Evolutionary conservation across 208 protist genomes (phyloP).

Genomic region (Leishmania martiniquensis): DNA sequence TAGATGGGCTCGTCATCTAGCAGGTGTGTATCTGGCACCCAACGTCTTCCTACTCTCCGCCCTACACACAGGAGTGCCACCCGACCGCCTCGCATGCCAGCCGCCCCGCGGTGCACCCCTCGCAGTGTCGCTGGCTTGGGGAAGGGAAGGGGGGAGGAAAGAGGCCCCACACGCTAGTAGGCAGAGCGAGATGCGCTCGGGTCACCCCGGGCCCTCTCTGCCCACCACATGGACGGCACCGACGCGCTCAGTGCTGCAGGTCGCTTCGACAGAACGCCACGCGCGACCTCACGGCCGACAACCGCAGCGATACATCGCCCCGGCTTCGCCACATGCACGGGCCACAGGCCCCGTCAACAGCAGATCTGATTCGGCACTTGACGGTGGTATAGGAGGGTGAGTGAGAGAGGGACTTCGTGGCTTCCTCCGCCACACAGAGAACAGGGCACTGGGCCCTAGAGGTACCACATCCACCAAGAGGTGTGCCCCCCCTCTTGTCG

Average conservation of each 20-base stretch:
- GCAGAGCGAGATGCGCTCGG: background rate
- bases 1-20: too few species aligned
- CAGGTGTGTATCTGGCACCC: too few species aligned
- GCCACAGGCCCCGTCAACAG: background rate
- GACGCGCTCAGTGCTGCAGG: background rate
- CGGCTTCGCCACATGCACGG: background rate
- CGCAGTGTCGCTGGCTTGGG: background rate
- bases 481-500: too few species aligned
- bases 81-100: background rate
- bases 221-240: background rate
- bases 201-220: too few species aligned
- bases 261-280: background rate
- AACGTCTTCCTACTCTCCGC: background rate
- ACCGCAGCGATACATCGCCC: background rate
- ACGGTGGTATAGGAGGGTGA: too few species aligned
- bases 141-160: too few species aligned
- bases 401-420: background rate
- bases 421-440: background rate
- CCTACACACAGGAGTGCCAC: background rate
- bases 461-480: too few species aligned
- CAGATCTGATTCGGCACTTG: background rate
- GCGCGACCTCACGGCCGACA: background rate
- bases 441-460: too few species aligned
- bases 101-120: background rate
- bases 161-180: background rate